These are phyloP conservation scores for Penstemon barbatus DNA, from an alignment of 257 asterid species.

Conservation along the genomic window DNA sequence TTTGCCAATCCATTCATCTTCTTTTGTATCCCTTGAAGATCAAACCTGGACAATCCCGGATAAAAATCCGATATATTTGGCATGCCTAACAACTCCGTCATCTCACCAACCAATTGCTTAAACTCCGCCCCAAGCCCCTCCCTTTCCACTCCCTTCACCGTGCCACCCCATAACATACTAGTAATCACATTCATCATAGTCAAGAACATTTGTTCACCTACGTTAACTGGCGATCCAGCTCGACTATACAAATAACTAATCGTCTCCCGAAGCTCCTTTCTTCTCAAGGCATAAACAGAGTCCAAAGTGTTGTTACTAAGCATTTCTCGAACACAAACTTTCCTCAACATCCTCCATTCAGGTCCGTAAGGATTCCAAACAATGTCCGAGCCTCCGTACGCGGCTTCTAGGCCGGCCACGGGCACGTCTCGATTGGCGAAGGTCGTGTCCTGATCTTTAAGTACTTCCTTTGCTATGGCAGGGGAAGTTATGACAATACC, in stretches of 20 bases:
- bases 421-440: conserved; percentile 81
- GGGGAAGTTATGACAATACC: conserved; percentile 66
- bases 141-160: conserved; percentile 55
- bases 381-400: conserved; percentile 70
- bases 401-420: conserved; percentile 51
- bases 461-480: conserved; percentile 50
- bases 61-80: conserved; percentile 71
- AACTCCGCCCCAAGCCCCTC: conserved; percentile 60
- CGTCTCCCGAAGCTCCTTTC: conserved; percentile 48
- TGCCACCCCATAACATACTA: conserved; percentile 80
- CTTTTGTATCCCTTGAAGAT: conserved; percentile 62
- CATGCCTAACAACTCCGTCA: conserved; percentile 50
- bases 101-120: conserved; percentile 48
- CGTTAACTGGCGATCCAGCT: conserved; percentile 43
- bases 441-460: conserved; percentile 57
- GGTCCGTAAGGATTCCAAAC: conserved; percentile 75
- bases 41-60: conserved; percentile 59
- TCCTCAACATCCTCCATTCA: conserved; percentile 77
- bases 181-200: conserved; percentile 73
- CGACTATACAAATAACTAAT: conserved; percentile 35
- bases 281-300: conserved; percentile 52
- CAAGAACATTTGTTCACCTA: conserved; percentile 69
- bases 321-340: conserved; percentile 64
- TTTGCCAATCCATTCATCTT: conserved; percentile 46
- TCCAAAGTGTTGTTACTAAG: conserved; percentile 50